Evolutionary conservation across 345 rosid species (phyloP).

Genomic region (Reutealis trisperma): DNA sequence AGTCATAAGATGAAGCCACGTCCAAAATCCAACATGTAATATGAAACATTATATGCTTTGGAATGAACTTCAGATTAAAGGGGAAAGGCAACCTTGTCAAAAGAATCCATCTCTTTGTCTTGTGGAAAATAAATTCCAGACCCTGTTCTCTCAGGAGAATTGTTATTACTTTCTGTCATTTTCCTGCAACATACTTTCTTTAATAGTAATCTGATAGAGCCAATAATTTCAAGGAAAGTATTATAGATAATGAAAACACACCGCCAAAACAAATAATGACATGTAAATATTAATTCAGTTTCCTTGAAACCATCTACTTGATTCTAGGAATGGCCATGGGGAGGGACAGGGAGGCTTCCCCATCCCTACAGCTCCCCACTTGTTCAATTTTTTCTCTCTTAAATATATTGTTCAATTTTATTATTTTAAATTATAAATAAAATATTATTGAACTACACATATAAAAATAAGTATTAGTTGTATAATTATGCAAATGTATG

Average conservation of each 20-base stretch:
- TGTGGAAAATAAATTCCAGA: constrained; percentile 25
- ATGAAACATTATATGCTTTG: not conserved
- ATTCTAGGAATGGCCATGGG: too few species aligned
- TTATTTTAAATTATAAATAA: too few species aligned
- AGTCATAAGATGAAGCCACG: not conserved
- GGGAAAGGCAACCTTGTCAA: constrained; percentile 65
- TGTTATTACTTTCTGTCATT: constrained; percentile 33
- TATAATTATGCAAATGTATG: too few species aligned
- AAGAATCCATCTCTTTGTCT: constrained; percentile 56
- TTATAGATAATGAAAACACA: not conserved
- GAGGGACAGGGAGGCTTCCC: too few species aligned
- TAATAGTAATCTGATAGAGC: constrained; percentile 14
- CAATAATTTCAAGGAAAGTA: constrained; percentile 13
- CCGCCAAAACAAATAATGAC: not conserved
- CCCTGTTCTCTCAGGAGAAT: constrained; percentile 41
- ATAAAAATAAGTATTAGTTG: too few species aligned
- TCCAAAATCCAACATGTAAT: not conserved
- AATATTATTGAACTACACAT: too few species aligned
- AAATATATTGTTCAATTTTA: too few species aligned
- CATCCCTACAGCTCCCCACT: too few species aligned
- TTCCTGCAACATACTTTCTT: constrained; percentile 50
- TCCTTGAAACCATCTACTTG: not conserved
- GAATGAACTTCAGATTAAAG: constrained; percentile 10
- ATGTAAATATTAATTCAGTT: not conserved
- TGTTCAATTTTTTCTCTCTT: too few species aligned